A percentile compares a stretch with the other conserved stretches of the same genome.
These are phyloP conservation scores for Neurospora hispaniola DNA, from an alignment of 495 filamentous ascomycete genomes.

Conservation along the genomic window DNA sequence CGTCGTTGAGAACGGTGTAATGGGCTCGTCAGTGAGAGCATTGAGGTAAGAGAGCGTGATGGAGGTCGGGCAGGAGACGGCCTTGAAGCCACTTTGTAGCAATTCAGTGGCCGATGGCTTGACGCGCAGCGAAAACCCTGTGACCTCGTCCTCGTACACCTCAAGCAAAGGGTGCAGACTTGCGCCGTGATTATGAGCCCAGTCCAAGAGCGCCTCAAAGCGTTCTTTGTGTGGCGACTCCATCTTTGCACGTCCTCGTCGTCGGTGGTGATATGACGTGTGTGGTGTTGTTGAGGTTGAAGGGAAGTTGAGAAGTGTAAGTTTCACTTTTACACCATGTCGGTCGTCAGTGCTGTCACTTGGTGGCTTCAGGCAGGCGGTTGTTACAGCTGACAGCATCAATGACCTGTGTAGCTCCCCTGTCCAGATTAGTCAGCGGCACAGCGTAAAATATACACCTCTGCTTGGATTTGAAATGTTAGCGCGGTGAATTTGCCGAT, in stretches of 20 bases:
- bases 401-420: background rate
- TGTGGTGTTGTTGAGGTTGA: background rate
- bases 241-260: conserved; percentile 5
- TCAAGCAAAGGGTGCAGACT: conserved; percentile 32
- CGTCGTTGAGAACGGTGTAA: background rate
- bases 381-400: background rate
- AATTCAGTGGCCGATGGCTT: conserved; percentile 10
- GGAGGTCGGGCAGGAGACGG: conserved; percentile 28
- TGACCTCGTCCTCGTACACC: conserved; percentile 33
- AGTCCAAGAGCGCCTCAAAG: conserved; percentile 16
- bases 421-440: background rate
- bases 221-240: conserved; percentile 12
- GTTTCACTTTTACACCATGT: background rate
- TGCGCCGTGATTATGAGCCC: conserved; percentile 29
- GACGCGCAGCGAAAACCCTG: conserved; percentile 34
- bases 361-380: background rate
- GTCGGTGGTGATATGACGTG: background rate
- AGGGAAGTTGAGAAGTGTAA: background rate
- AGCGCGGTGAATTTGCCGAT: too few relatives aligned
- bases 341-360: background rate
- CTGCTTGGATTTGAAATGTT: too few relatives aligned
- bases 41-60: conserved; percentile 37
- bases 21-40: conserved; percentile 24
- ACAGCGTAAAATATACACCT: background rate
- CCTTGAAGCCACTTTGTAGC: conserved; percentile 17